Percentiles rank a stretch among this genome's conserved stretches.
Evolutionary conservation across 148 eudicot species (phyloP).

Genomic region (Vaccinium vitisidaea): DNA sequence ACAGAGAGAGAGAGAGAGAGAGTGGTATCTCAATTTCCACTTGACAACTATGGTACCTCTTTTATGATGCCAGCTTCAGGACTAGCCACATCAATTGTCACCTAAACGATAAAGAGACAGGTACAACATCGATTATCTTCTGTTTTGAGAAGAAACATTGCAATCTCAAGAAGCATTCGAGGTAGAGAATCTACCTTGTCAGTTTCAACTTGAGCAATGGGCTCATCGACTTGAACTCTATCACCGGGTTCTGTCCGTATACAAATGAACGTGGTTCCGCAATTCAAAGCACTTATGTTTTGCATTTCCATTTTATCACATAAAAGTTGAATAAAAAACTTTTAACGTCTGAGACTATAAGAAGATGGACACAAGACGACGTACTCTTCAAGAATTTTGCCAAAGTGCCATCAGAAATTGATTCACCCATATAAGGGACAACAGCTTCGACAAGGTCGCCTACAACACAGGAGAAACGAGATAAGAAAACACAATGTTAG

Average conservation of each 20-base stretch:
- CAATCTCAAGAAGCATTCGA: neutral
- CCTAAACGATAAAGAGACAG: slow-evolving; percentile 30
- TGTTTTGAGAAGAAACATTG: neutral
- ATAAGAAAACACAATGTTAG: neutral
- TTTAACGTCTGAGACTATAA: neutral
- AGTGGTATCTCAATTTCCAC: neutral
- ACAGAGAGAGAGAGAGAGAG: neutral
- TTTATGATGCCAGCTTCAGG: slow-evolving; percentile 76
- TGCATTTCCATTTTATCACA: neutral
- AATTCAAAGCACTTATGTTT: neutral
- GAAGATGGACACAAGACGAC: slow-evolving; percentile 14
- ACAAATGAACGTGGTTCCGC: neutral
- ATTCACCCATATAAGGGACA: slow-evolving; percentile 87
- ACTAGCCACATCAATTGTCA: slow-evolving; percentile 75
- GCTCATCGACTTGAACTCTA: slow-evolving; percentile 64
- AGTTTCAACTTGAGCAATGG: slow-evolving; percentile 85
- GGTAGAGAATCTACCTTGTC: slow-evolving; percentile 50
- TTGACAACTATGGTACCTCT: slow-evolving; percentile 35
- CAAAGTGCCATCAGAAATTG: slow-evolving; percentile 80
- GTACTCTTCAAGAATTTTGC: slow-evolving; percentile 72
- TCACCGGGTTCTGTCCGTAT: slow-evolving; percentile 62
- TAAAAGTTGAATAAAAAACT: neutral
- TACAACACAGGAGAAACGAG: slow-evolving; percentile 15
- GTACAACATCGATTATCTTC: neutral
- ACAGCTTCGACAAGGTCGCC: slow-evolving; percentile 77